phyloP scores from a whole-genome alignment of 1,284 basidiomycete species.

The Boletus calvinii region DNA sequence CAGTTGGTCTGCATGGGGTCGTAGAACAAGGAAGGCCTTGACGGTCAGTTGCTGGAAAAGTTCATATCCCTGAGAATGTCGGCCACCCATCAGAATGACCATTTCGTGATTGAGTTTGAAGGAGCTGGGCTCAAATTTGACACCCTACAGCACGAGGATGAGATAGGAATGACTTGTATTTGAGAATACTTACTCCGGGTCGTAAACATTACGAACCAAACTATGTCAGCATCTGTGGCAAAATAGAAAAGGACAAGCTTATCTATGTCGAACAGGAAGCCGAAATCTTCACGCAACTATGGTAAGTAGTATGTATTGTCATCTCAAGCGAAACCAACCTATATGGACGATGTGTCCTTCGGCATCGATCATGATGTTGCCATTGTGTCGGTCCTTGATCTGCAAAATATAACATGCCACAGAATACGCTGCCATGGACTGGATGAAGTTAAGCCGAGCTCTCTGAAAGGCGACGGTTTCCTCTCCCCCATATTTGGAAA shows the following conservation, averaged over 20 bases:
- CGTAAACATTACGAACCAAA: slow-evolving; percentile 37
- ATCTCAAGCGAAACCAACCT: slow-evolving; percentile 47
- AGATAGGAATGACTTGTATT: slow-evolving; percentile 1
- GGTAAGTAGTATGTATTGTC: slow-evolving; percentile 7
- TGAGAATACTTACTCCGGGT: slow-evolving; percentile 57
- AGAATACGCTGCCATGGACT: slow-evolving; percentile 99
- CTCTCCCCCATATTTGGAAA: slow-evolving; percentile 90
- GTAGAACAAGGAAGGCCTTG: slow-evolving; percentile 94
- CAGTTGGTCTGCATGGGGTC: slow-evolving; percentile 89
- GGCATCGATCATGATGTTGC: slow-evolving; percentile 99
- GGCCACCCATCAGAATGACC: slow-evolving; percentile 96
- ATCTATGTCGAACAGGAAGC: slow-evolving; percentile 99
- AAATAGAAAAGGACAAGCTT: slow-evolving; percentile 42
- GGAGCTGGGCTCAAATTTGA: slow-evolving; percentile 95
- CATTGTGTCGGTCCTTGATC: slow-evolving; percentile 97
- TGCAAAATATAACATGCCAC: slow-evolving; percentile 98
- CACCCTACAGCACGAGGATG: slow-evolving; percentile 55
- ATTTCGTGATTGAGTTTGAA: slow-evolving; percentile 99
- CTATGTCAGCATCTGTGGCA: slow-evolving; percentile 25
- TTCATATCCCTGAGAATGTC: slow-evolving; percentile 89
- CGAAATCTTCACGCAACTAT: slow-evolving; percentile 72
- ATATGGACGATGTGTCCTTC: slow-evolving; percentile 96
- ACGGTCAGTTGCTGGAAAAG: slow-evolving; percentile 93
- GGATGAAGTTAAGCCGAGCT: slow-evolving; percentile 95
- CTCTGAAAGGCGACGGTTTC: slow-evolving; percentile 91